phyloP scores from a whole-genome alignment of 164 flowering plant species.

The Buxus sempervirens region DNA sequence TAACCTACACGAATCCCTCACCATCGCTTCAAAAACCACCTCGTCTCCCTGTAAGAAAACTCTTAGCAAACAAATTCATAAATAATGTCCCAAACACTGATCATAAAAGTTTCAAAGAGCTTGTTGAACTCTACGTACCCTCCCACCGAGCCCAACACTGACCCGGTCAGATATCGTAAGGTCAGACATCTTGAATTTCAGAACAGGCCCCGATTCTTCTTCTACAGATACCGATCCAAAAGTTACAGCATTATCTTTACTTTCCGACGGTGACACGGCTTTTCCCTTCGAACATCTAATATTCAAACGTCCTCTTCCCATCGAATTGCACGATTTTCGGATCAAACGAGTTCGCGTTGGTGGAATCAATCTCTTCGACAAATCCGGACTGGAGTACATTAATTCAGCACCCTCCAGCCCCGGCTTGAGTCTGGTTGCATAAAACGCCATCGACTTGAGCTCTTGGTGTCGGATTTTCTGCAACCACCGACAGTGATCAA shows the following conservation, averaged over 20 bases:
- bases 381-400: slow-evolving; percentile 20
- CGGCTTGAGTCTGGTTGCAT: slow-evolving; percentile 33
- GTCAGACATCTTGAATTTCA: slow-evolving; percentile 74
- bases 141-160: slow-evolving; percentile 77
- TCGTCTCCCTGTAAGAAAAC: slow-evolving; percentile 65
- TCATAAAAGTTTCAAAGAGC: neutral
- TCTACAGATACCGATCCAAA: slow-evolving; percentile 24
- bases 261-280: slow-evolving; percentile 24
- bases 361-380: slow-evolving; percentile 26
- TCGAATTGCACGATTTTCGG: slow-evolving; percentile 1
- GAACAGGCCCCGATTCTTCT: slow-evolving; percentile 60
- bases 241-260: slow-evolving; percentile 27
- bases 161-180: slow-evolving; percentile 63
- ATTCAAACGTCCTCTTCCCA: slow-evolving; percentile 9
- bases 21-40: slow-evolving; percentile 84
- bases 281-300: slow-evolving; percentile 32
- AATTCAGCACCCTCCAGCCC: slow-evolving; percentile 26
- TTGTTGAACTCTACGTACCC: slow-evolving; percentile 46
- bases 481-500: no score
- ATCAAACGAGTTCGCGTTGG: slow-evolving; percentile 8
- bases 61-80: slow-evolving; percentile 9
- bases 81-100: neutral
- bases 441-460: slow-evolving; percentile 43
- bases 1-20: slow-evolving; percentile 64
- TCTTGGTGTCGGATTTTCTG: no score